These are phyloP conservation scores for Viola pubescens DNA, from an alignment of 441 rosid species.

Conservation along the genomic window DNA sequence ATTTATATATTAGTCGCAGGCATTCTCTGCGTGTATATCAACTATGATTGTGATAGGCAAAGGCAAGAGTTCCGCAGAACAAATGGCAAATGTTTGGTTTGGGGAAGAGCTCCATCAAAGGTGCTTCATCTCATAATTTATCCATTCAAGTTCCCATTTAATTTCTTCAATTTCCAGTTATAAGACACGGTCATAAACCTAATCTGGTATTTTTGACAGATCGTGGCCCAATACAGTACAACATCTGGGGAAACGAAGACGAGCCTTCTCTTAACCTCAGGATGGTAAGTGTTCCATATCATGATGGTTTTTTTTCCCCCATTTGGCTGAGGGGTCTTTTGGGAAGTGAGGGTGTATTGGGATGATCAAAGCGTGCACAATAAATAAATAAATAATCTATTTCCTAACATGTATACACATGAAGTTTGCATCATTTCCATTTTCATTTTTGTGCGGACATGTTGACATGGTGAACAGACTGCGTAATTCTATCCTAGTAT, in stretches of 20 bases:
- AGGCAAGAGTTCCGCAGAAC: conserved; percentile 95
- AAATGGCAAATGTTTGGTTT: conserved; percentile 73
- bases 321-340: background rate
- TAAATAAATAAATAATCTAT: background rate
- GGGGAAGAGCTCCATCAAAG: conserved; percentile 98
- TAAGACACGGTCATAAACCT: conserved; percentile 8
- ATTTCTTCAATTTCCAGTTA: background rate
- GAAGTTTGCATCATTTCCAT: background rate
- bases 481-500: no score
- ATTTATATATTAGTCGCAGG: conserved; percentile 73
- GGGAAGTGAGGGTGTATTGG: background rate
- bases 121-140: conserved; percentile 24
- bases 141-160: background rate
- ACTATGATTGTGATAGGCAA: conserved; percentile 97
- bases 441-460: no score
- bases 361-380: background rate
- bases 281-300: conserved; percentile 50
- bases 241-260: conserved; percentile 74
- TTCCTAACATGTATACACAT: background rate
- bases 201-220: conserved; percentile 36
- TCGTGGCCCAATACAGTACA: conserved; percentile 66
- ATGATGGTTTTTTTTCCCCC: background rate
- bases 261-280: conserved; percentile 90
- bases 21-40: conserved; percentile 78
- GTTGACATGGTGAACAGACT: no score